Base-by-base conservation (phyloP, 2,329 filamentous ascomycete genomes). In the Diplodia scrobiculata region DNA sequence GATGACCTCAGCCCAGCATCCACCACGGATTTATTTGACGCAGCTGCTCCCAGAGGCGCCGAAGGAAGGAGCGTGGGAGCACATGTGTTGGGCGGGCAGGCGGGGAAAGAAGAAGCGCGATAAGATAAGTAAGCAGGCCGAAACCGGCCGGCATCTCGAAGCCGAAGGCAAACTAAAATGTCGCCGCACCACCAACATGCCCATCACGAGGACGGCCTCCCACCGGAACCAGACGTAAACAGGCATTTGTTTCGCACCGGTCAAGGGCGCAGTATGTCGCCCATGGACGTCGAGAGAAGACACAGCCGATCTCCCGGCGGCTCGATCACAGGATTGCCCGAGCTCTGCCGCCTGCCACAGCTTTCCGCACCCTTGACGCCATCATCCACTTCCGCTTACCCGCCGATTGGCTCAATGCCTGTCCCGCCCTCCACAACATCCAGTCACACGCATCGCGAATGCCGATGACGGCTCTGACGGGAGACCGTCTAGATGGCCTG, bases 271-370 rank as follows among this genome's bases (percentile, higher is more conserved):
- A 21, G 5, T 14, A 1, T 32, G 29, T 32, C 29, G 29, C 29
- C 13, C 21, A n/a, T n/a, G 25, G n/a, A 36, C 5, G 58, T 38
- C n/a, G 5, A 50, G n/a, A 50, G 58, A 36, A 62, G 45, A n/a
- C 32, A 32, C 10, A 36, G 58, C 58, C 58, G 58, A 62, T 51
- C 58, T 62, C 58, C 58, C 58, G 58, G 41, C 45, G 27, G n/a
- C 58, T 29, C 5, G 58, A 36, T 27, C 58, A 47, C 58, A 62
- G 27, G 45, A 50, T 29, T 50, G 58, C 34, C 45, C 45, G 41
- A 27, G 45, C 58, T 62, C 45, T 50, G 45, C 58, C 58, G 45
- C 58, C 27, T 36, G 36, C 25, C 25, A 25, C 25, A 25, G 29
- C 29, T 32, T 32, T 32, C 14, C 38, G 17, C 19, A 17, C 34